A percentile compares a stretch with the other conserved stretches of the same genome.
Evolutionary conservation across 129 eudicot species (phyloP).

Genomic region (Centella asiatica): DNA sequence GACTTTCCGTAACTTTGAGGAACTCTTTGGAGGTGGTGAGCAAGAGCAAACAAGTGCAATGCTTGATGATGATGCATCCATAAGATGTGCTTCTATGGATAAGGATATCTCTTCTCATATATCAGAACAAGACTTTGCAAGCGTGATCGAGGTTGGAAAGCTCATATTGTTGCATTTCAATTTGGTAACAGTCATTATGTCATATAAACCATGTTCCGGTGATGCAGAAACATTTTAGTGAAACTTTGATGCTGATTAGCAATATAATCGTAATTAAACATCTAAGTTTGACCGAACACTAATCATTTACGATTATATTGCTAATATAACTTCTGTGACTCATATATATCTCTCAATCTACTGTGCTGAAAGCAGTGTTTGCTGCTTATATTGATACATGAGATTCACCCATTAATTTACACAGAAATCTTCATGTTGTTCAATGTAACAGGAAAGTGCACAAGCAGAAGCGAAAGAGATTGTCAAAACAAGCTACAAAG

Average conservation of each 20-base stretch:
- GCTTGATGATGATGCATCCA: constrained; percentile 21
- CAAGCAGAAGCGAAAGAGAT: constrained; percentile 14
- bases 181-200: neutral
- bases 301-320: constrained; percentile 14
- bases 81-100: constrained; percentile 21
- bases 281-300: too few relatives aligned
- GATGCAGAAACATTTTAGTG: neutral
- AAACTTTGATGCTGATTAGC: neutral
- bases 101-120: constrained; percentile 14
- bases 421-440: constrained; percentile 7
- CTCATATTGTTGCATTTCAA: neutral
- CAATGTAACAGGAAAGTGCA: neutral
- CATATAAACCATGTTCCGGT: neutral
- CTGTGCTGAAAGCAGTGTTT: constrained; percentile 36
- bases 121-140: constrained; percentile 20
- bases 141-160: constrained; percentile 18
- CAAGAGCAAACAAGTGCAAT: constrained; percentile 29
- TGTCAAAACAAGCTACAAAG: constrained; percentile 20
- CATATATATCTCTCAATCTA: constrained; percentile 23
- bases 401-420: constrained; percentile 11
- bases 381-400: constrained; percentile 22
- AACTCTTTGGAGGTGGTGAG: constrained; percentile 53
- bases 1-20: constrained; percentile 72
- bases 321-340: too few relatives aligned
- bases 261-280: neutral